Conservation (phyloP, 75 land plant species). For the Sequoiadendron giganteum region DNA sequence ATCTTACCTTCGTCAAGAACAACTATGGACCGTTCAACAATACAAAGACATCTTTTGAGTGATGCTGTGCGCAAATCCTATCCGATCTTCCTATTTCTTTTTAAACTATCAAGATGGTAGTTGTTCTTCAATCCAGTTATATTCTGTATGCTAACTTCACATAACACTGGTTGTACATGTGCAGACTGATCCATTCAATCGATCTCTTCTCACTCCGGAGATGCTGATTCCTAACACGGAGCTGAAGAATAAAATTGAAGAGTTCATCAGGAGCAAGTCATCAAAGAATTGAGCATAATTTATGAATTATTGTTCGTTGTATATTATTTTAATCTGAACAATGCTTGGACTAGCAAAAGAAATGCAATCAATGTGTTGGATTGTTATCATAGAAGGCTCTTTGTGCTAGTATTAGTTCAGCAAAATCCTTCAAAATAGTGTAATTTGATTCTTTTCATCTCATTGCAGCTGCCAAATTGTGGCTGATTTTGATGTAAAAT, state of each 20-base stretch:
- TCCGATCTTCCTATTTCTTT: neutral
- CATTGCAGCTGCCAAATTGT: neutral
- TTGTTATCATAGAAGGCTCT: neutral
- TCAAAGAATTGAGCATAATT: neutral
- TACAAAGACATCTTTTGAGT: conserved; percentile 95
- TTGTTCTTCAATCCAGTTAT: neutral
- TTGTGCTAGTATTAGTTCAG: neutral
- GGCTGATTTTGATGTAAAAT: neutral
- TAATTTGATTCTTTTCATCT: neutral
- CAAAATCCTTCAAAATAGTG: neutral
- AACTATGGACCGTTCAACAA: conserved; percentile 79
- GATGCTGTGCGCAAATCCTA: conserved; percentile 53
- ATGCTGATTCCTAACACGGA: conserved; percentile 87
- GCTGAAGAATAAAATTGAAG: conserved; percentile 75
- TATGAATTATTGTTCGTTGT: neutral
- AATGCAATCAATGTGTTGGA: neutral
- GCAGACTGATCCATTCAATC: conserved; percentile 99
- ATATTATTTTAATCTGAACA: neutral
- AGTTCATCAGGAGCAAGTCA: conserved; percentile 44
- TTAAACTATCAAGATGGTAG: neutral
- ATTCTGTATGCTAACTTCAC: neutral
- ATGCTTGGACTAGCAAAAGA: neutral
- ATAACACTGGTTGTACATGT: neutral
- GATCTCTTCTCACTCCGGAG: conserved; percentile 86
- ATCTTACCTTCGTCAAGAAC: conserved; percentile 90